phyloP scores from a whole-genome alignment of 768 basidiomycete species.

The Pleurotus giganteus region DNA sequence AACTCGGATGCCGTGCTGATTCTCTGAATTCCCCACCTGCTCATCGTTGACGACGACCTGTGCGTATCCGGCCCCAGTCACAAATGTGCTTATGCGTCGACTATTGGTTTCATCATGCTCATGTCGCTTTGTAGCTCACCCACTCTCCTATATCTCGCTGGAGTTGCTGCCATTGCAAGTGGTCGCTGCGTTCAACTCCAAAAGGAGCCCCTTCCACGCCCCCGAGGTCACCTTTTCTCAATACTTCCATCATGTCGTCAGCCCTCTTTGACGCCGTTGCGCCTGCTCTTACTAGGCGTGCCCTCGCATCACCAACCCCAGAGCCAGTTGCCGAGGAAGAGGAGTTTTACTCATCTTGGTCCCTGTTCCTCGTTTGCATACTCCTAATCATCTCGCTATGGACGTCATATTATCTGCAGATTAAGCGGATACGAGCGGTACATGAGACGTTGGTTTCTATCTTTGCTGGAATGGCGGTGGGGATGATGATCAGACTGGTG shows the following conservation, averaged over 20 bases:
- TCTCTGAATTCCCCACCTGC: too few species aligned
- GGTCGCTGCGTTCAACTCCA: too few species aligned
- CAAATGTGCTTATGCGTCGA: too few species aligned
- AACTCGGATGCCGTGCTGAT: too few species aligned
- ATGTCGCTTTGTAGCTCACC: too few species aligned
- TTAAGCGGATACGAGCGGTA: constrained; percentile 90
- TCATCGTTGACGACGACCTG: too few species aligned
- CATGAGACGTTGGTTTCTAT: constrained; percentile 97
- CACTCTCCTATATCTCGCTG: too few species aligned
- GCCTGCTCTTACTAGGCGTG: constrained; percentile 5
- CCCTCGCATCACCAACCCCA: constrained; percentile 23
- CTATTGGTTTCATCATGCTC: too few species aligned
- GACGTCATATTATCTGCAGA: constrained; percentile 97
- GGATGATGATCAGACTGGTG: constrained; percentile 82
- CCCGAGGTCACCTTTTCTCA: not conserved
- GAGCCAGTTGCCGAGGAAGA: constrained; percentile 64
- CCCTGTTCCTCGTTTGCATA: constrained; percentile 88
- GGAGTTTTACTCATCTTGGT: constrained; percentile 92
- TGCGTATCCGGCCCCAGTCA: too few species aligned
- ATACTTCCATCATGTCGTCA: not conserved
- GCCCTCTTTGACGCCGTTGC: not conserved
- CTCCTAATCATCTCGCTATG: constrained; percentile 92
- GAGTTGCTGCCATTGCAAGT: too few species aligned
- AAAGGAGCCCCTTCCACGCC: not conserved
- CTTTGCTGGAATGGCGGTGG: constrained; percentile 95